Percentiles rank a stretch among this genome's conserved stretches.
Conservation (phyloP, 345 rosid genomes). For the Linum tenue region DNA sequence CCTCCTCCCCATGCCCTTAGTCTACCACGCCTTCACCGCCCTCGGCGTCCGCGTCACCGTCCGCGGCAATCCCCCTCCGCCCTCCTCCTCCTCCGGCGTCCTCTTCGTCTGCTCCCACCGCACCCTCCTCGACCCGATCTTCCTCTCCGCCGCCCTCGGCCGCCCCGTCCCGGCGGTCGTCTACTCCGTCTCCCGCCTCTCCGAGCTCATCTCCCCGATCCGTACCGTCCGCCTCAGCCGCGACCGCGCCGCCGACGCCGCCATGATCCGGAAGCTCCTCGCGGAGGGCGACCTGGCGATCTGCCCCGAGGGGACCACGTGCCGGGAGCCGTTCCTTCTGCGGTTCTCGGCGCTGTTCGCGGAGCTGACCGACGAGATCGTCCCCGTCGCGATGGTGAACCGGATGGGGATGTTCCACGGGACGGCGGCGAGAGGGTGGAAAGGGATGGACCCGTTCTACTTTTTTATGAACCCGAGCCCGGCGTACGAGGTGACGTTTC, state of each 20-base stretch:
- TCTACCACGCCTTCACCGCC: constrained; percentile 6
- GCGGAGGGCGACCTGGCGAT: neutral
- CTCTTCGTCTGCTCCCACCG: constrained; percentile 6
- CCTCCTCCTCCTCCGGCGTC: neutral
- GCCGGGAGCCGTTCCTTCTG: neutral
- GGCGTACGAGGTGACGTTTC: neutral
- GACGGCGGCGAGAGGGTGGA: neutral
- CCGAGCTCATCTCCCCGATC: neutral
- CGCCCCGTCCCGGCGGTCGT: neutral
- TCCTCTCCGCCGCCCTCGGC: neutral
- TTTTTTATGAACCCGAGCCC: neutral
- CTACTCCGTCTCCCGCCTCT: neutral
- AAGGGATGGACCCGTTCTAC: neutral
- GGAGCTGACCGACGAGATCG: neutral
- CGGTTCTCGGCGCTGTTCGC: neutral
- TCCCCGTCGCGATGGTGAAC: neutral
- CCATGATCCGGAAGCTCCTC: neutral
- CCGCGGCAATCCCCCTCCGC: constrained; percentile 3
- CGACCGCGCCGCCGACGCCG: neutral
- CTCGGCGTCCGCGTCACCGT: constrained; percentile 5
- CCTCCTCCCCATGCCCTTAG: constrained; percentile 6
- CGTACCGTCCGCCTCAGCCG: neutral
- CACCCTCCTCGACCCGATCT: constrained; percentile 1
- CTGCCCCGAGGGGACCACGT: neutral
- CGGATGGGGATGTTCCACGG: constrained; percentile 1